Evolutionary conservation across 805 yeast species (phyloP).

Genomic region (Lipomyces yamanashiensis): DNA sequence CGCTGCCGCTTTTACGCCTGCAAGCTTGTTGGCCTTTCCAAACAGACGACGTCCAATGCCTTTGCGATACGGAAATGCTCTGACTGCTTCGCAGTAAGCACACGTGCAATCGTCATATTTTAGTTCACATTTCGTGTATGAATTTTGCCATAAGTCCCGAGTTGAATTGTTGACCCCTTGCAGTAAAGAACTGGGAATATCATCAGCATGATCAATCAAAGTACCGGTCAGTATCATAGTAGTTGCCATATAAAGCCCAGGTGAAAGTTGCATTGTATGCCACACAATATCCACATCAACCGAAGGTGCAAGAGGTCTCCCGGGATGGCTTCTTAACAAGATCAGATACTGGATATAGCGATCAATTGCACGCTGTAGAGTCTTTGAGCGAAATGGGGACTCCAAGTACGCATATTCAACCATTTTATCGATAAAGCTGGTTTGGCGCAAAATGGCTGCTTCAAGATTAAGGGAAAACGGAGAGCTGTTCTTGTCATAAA

Average conservation of each 20-base stretch:
- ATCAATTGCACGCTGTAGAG: conserved; percentile 15
- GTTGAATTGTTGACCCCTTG: too few species aligned
- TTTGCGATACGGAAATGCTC: not conserved
- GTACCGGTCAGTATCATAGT: conserved; percentile 8
- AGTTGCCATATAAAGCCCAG: conserved; percentile 11
- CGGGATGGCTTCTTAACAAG: conserved; percentile 12
- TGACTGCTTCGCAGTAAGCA: conserved; percentile 18
- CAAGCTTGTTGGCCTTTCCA: not conserved
- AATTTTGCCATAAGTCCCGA: too few species aligned
- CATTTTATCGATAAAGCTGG: conserved; percentile 34
- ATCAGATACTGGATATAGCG: conserved; percentile 26
- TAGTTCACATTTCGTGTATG: not conserved
- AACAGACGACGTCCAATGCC: not conserved
- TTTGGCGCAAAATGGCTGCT: conserved; percentile 36
- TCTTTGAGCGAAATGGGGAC: conserved; percentile 26
- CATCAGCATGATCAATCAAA: conserved; percentile 16
- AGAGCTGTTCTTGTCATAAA: conserved; percentile 18
- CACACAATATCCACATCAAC: conserved; percentile 37
- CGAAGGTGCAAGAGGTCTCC: conserved; percentile 29
- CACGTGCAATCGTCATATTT: conserved; percentile 22
- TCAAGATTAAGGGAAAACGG: conserved; percentile 26
- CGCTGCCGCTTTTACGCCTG: not conserved
- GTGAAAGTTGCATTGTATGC: conserved; percentile 37
- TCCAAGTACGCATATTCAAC: conserved; percentile 31
- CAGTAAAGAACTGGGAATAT: not conserved